phyloP scores from a whole-genome alignment of 331 rosid genomes.

The Quercus tomentella region DNA sequence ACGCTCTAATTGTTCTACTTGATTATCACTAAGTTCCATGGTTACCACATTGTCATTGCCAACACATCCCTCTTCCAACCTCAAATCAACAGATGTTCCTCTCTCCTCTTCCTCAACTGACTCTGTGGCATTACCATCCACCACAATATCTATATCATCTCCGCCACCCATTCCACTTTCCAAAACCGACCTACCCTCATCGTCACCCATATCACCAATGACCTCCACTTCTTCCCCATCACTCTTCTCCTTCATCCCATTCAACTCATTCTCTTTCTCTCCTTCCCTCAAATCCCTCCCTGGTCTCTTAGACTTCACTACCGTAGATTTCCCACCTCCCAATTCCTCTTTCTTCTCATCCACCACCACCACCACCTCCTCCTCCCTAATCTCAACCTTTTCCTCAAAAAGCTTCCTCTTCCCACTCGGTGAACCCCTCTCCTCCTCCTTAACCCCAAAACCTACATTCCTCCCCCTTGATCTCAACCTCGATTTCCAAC shows the following conservation, averaged over 20 bases:
- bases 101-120: constrained; percentile 29
- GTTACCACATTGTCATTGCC: constrained; percentile 25
- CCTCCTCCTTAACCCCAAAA: constrained; percentile 37
- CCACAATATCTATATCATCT: constrained; percentile 16
- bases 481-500: constrained; percentile 73
- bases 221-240: constrained; percentile 9
- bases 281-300: constrained; percentile 43
- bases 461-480: constrained; percentile 38
- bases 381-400: constrained; percentile 15
- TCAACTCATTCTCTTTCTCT: constrained; percentile 25
- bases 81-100: constrained; percentile 24
- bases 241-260: neutral
- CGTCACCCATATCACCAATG: neutral
- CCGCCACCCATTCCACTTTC: constrained; percentile 6
- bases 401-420: constrained; percentile 61
- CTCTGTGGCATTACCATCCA: constrained; percentile 19
- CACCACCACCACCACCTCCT: constrained; percentile 15
- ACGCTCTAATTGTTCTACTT: constrained; percentile 36
- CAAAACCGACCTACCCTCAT: constrained; percentile 2
- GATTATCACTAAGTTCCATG: constrained; percentile 31
- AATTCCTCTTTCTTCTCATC: constrained; percentile 36
- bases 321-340: constrained; percentile 42
- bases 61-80: constrained; percentile 33
- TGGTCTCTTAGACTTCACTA: constrained; percentile 53
- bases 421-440: constrained; percentile 28